phyloP scores from a whole-genome alignment of 805 yeast species.

The Blastobotrys mokoenaii region DNA sequence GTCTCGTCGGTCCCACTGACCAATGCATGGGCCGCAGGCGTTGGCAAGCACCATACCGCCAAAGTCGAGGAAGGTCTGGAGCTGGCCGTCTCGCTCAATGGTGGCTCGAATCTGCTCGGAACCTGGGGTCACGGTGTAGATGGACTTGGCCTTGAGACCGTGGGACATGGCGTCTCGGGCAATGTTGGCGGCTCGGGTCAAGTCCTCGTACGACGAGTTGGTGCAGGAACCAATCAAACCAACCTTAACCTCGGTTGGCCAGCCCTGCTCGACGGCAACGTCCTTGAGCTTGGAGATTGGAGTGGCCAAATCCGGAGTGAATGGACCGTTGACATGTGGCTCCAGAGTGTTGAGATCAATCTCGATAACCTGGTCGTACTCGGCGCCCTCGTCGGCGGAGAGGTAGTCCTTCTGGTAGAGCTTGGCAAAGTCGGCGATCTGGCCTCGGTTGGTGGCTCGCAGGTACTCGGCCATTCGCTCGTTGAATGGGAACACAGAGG shows the following conservation, averaged over 20 bases:
- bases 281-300: conserved; percentile 83
- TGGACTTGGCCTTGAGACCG: conserved; percentile 86
- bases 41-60: conserved; percentile 95
- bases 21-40: conserved; percentile 99
- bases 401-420: conserved; percentile 62
- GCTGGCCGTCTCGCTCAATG: conserved; percentile 91
- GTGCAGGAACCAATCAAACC: conserved; percentile 98
- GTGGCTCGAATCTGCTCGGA: conserved; percentile 98
- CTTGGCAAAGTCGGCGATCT: conserved; percentile 75
- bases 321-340: conserved; percentile 96
- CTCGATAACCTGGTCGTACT: conserved; percentile 89
- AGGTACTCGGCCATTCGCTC: conserved; percentile 81
- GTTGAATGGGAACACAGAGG: conserved; percentile 96
- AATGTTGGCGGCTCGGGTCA: conserved; percentile 93
- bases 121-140: conserved; percentile 94
- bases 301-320: conserved; percentile 96
- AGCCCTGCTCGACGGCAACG: conserved; percentile 72
- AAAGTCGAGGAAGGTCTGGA: conserved; percentile 77
- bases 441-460: conserved; percentile 75
- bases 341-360: conserved; percentile 82
- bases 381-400: conserved; percentile 85
- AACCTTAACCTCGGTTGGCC: conserved; percentile 91
- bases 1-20: conserved; percentile 97
- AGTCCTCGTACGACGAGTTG: conserved; percentile 96
- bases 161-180: conserved; percentile 83